These are phyloP conservation scores for Mycena floridula DNA, from an alignment of 768 basidiomycete genomes.

Conservation along the genomic window DNA sequence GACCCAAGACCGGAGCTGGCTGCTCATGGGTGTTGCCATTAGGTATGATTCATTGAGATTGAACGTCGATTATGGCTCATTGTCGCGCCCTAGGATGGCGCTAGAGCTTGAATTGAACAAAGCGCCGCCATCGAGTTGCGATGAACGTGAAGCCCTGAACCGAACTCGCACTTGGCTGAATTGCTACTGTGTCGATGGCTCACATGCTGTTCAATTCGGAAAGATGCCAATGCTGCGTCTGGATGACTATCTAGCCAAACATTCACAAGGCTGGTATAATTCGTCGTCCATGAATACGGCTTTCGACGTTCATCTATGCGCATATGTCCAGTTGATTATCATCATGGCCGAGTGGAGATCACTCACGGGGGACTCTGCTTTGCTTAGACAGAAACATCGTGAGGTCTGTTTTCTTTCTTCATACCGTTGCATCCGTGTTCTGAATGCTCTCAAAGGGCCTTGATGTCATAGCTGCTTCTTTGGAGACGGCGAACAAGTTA, in stretches of 20 bases:
- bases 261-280: slow-evolving; percentile 44
- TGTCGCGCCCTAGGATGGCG: slow-evolving; percentile 44
- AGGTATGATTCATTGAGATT: slow-evolving; percentile 29
- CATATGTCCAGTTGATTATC: slow-evolving; percentile 45
- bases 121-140: slow-evolving; percentile 39
- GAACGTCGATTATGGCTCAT: not conserved
- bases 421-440: not conserved
- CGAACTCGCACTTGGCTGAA: slow-evolving; percentile 71
- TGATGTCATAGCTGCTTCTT: slow-evolving; percentile 26
- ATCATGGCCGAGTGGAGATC: slow-evolving; percentile 42
- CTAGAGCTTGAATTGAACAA: slow-evolving; percentile 66
- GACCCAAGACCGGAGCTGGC: slow-evolving; percentile 69
- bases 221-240: slow-evolving; percentile 62
- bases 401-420: not conserved
- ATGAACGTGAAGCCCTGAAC: slow-evolving; percentile 62
- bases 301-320: slow-evolving; percentile 43
- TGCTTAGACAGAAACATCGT: slow-evolving; percentile 1
- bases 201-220: slow-evolving; percentile 70
- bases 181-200: slow-evolving; percentile 71
- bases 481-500: slow-evolving; percentile 32
- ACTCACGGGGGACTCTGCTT: slow-evolving; percentile 7
- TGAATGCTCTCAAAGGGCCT: slow-evolving; percentile 20
- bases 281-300: slow-evolving; percentile 32
- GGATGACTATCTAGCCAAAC: slow-evolving; percentile 55
- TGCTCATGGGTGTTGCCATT: slow-evolving; percentile 67